Conservation (phyloP, 2,329 filamentous ascomycete genomes). For the Achaetomium macrosporum region DNA sequence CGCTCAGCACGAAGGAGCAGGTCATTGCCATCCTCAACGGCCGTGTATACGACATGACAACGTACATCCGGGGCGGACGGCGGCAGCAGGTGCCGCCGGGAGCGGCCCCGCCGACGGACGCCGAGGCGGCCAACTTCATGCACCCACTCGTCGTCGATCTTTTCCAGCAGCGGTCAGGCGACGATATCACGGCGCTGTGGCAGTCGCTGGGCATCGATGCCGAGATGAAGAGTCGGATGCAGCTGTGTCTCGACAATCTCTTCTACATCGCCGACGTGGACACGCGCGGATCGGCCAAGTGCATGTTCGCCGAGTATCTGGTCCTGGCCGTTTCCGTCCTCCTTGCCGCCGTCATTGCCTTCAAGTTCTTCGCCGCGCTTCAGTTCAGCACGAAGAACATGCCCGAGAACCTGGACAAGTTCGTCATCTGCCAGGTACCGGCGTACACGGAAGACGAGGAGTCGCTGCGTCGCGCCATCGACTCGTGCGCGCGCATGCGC, state of each 20-base stretch:
- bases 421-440: constrained; percentile 94
- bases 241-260: constrained; percentile 81
- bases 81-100: constrained; percentile 53
- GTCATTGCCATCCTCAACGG: constrained; percentile 72
- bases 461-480: constrained; percentile 90
- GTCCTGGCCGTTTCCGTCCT: constrained; percentile 78
- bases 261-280: constrained; percentile 93
- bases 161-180: constrained; percentile 69
- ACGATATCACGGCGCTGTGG: constrained; percentile 82
- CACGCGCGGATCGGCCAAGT: constrained; percentile 78
- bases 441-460: constrained; percentile 99
- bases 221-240: constrained; percentile 60
- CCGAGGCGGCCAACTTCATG: constrained; percentile 72
- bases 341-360: constrained; percentile 73
- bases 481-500: constrained; percentile 89
- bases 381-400: constrained; percentile 89
- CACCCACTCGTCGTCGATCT: constrained; percentile 64
- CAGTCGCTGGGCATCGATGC: constrained; percentile 57
- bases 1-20: constrained; percentile 55
- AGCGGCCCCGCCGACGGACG: constrained; percentile 37
- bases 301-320: constrained; percentile 84
- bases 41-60: constrained; percentile 83
- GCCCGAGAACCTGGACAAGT: constrained; percentile 96
- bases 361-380: constrained; percentile 95
- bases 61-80: constrained; percentile 73